Evolutionary conservation across 2,329 filamentous ascomycete genomes (phyloP).

Genomic region (Diaporthe caulivora): DNA sequence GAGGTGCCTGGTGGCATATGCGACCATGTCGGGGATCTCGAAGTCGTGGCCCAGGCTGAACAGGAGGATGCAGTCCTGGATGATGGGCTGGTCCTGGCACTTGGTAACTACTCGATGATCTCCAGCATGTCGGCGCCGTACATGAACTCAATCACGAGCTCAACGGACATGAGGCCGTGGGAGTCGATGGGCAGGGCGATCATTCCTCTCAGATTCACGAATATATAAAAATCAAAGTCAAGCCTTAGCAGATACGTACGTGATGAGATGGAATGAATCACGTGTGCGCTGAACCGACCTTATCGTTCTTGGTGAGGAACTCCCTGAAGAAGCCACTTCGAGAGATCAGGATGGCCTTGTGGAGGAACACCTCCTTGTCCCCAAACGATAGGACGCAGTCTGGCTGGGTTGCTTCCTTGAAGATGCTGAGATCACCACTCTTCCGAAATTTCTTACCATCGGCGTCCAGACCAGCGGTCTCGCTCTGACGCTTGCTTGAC

Average conservation of each 20-base stretch:
- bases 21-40: neutral
- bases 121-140: neutral
- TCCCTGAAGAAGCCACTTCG: neutral
- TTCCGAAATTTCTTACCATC: neutral
- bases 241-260: neutral
- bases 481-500: neutral
- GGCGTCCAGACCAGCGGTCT: neutral
- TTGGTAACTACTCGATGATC: neutral
- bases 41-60: conserved; percentile 23
- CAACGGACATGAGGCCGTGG: neutral
- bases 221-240: neutral
- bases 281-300: neutral
- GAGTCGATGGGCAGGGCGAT: neutral
- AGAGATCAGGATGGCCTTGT: neutral
- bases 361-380: neutral
- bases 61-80: neutral
- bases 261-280: neutral
- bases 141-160: neutral
- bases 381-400: neutral
- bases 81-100: neutral
- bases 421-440: neutral
- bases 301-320: neutral
- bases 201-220: neutral
- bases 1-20: neutral
- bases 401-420: neutral